These are phyloP conservation scores for Chalaropsis thielavioides DNA, from an alignment of 2,329 filamentous ascomycete species.

Conservation along the genomic window DNA sequence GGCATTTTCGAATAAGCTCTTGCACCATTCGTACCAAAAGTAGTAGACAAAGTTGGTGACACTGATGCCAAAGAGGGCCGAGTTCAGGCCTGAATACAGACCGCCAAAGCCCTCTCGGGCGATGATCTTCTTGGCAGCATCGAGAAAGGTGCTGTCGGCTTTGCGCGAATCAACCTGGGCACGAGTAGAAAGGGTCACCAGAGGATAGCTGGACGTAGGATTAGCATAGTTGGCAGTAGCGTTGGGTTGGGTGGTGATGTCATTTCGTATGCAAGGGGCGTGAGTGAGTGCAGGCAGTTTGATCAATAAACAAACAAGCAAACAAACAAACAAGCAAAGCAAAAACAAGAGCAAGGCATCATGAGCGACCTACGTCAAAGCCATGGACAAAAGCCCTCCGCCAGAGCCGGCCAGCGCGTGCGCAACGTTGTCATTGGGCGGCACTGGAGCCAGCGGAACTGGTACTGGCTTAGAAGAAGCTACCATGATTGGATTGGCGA, in stretches of 20 bases:
- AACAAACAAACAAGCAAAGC: not conserved
- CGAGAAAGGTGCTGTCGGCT: slow-evolving; percentile 68
- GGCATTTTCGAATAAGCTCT: slow-evolving; percentile 68
- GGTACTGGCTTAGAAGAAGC: slow-evolving; percentile 40
- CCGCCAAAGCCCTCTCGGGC: slow-evolving; percentile 80
- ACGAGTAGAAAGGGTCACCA: slow-evolving; percentile 93
- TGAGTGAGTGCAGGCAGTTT: not conserved
- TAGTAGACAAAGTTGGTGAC: slow-evolving; percentile 99
- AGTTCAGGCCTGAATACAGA: slow-evolving; percentile 85
- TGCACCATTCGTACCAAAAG: slow-evolving; percentile 99
- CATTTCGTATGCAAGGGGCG: not conserved
- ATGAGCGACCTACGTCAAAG: slow-evolving; percentile 58
- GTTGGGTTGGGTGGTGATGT: not conserved
- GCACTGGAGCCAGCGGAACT: slow-evolving; percentile 28
- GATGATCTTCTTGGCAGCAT: slow-evolving; percentile 73
- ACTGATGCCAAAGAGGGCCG: slow-evolving; percentile 90
- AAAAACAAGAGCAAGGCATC: not conserved
- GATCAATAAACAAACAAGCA: not conserved
- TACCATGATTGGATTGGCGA: slow-evolving; percentile 22
- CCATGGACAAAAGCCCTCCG: slow-evolving; percentile 88
- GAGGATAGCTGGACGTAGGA: slow-evolving; percentile 54
- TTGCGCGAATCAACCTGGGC: slow-evolving; percentile 96
- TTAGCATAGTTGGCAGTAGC: not conserved
- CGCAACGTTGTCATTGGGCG: slow-evolving; percentile 91
- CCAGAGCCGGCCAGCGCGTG: slow-evolving; percentile 88